A percentile compares a stretch with the other conserved stretches of the same genome.
Evolutionary conservation across 192 early-diverging fungal species (phyloP).

Genomic region (Podila minutissima): DNA sequence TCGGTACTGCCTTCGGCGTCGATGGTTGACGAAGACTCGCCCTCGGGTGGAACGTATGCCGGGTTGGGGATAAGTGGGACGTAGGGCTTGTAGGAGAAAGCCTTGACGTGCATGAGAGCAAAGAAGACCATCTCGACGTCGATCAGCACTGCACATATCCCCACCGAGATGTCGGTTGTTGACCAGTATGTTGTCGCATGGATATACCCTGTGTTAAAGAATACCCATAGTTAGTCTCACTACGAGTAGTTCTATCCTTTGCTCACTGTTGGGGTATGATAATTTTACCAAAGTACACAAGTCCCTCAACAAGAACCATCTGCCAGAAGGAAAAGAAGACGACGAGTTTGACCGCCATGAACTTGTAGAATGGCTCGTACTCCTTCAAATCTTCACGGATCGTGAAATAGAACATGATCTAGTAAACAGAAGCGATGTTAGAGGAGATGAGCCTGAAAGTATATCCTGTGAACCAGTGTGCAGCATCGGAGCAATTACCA

Average conservation of each 20-base stretch:
- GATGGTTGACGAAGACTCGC: background rate
- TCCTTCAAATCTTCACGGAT: conserved; percentile 39
- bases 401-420: conserved; percentile 55
- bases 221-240: background rate
- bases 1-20: background rate
- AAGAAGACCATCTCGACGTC: conserved; percentile 54
- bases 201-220: conserved; percentile 23
- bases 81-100: conserved; percentile 50
- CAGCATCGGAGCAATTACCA: conserved; percentile 49
- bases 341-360: conserved; percentile 51
- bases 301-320: conserved; percentile 28
- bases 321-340: conserved; percentile 57
- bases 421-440: background rate
- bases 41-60: conserved; percentile 6
- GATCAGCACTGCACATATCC: conserved; percentile 44
- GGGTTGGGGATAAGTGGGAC: conserved; percentile 35
- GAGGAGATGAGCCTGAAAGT: too few species aligned
- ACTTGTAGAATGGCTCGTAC: conserved; percentile 49
- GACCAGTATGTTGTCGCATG: conserved; percentile 44
- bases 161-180: conserved; percentile 35
- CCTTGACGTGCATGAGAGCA: conserved; percentile 41
- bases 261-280: background rate
- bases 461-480: background rate
- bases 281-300: conserved; percentile 49
- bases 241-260: background rate